These are phyloP conservation scores for Atalantia buxifolia DNA, from an alignment of 345 rosid genomes.

Conservation along the genomic window DNA sequence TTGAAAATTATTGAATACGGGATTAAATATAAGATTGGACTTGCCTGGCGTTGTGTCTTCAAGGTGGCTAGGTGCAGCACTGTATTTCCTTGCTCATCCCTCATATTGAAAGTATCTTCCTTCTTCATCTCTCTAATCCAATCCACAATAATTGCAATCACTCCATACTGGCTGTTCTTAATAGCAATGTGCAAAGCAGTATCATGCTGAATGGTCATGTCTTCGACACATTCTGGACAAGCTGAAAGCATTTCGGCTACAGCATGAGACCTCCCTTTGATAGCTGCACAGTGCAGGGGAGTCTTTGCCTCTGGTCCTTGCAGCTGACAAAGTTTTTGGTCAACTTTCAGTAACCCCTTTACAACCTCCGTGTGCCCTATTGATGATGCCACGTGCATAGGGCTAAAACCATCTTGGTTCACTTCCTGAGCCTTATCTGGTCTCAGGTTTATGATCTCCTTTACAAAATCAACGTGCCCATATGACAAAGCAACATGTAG, in stretches of 20 bases:
- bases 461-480: constrained; percentile 27
- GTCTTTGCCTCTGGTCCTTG: constrained; percentile 38
- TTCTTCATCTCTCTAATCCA: constrained; percentile 30
- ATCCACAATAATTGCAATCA: constrained; percentile 25
- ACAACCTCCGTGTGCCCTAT: constrained; percentile 33
- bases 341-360: constrained; percentile 29
- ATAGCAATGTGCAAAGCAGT: constrained; percentile 47
- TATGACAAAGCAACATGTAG: constrained; percentile 26
- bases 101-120: constrained; percentile 25
- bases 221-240: constrained; percentile 35
- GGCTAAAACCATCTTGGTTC: constrained; percentile 38
- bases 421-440: constrained; percentile 32
- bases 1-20: neutral
- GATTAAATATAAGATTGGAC: constrained; percentile 6
- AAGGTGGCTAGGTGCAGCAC: constrained; percentile 42
- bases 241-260: constrained; percentile 30
- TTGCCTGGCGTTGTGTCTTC: constrained; percentile 39
- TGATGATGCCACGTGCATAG: constrained; percentile 44
- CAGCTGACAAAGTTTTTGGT: constrained; percentile 27
- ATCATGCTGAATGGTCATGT: constrained; percentile 34
- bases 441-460: constrained; percentile 26
- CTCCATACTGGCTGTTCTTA: constrained; percentile 26
- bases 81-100: constrained; percentile 41
- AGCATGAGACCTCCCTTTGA: constrained; percentile 32
- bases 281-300: constrained; percentile 38